These are phyloP conservation scores for Nepenthes mirabilis DNA, from an alignment of 148 eudicot species.

Conservation along the genomic window DNA sequence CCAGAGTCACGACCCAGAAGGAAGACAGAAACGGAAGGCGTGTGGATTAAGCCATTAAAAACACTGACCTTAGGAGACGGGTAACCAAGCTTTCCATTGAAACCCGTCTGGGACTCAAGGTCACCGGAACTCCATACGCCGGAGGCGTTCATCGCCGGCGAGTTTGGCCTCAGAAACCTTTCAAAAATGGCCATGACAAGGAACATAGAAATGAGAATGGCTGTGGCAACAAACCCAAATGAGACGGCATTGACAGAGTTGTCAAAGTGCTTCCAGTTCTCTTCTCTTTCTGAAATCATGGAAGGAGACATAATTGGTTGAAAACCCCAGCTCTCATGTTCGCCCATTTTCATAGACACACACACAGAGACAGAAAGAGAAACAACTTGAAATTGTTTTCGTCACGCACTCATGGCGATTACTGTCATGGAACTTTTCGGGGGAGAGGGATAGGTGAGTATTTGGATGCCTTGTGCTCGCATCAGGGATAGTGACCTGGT, in stretches of 20 bases:
- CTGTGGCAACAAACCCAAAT: slow-evolving; percentile 85
- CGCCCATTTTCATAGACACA: too few relatives aligned
- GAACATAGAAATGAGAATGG: slow-evolving; percentile 68
- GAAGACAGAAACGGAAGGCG: not conserved
- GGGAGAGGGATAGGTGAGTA: too few relatives aligned
- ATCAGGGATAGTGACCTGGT: too few relatives aligned
- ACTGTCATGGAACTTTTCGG: too few relatives aligned
- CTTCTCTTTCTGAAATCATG: slow-evolving; percentile 21
- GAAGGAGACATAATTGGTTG: slow-evolving; percentile 40
- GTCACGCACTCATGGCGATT: too few relatives aligned
- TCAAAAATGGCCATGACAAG: slow-evolving; percentile 78
- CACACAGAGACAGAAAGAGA: too few relatives aligned
- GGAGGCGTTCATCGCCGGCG: slow-evolving; percentile 7
- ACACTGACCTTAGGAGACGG: slow-evolving; percentile 31
- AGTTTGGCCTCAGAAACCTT: slow-evolving; percentile 39
- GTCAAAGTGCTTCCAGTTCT: slow-evolving; percentile 56
- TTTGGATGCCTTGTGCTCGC: too few relatives aligned
- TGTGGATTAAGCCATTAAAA: not conserved
- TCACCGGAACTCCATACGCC: slow-evolving; percentile 11
- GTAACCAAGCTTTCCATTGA: slow-evolving; percentile 25
- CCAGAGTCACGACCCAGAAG: not conserved
- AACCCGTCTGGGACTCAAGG: slow-evolving; percentile 27
- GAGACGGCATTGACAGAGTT: slow-evolving; percentile 70
- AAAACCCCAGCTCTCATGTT: slow-evolving; percentile 24
- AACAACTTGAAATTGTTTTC: not conserved